phyloP scores from a whole-genome alignment of 208 protist genomes.

The Acanthamoeba triangularis region DNA sequence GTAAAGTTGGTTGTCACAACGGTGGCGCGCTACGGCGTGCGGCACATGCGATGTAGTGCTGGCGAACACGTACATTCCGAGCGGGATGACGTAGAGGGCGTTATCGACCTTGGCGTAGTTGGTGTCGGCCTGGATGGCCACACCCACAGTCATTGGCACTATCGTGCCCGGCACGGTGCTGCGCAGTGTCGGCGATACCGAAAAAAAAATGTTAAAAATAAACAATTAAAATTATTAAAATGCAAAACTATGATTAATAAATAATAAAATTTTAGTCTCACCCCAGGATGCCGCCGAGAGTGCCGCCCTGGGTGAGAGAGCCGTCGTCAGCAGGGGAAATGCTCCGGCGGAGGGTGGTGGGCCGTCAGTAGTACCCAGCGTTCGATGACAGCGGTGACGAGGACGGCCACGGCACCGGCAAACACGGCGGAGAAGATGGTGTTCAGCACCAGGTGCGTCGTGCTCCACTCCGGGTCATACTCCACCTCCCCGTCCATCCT shows the following conservation, averaged over 20 bases:
- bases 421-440: conserved; percentile 11
- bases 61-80: conserved; percentile 11
- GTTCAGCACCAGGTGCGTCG: conserved; percentile 37
- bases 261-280: not conserved
- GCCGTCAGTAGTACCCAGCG: not conserved
- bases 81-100: conserved; percentile 40
- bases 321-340: not conserved
- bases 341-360: not conserved
- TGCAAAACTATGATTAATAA: not conserved
- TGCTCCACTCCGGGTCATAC: conserved; percentile 51
- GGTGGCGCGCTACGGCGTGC: not conserved
- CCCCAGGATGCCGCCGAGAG: conserved; percentile 26
- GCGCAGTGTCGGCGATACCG: not conserved
- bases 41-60: no score
- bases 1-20: not conserved
- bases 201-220: not conserved
- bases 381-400: conserved; percentile 48
- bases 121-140: conserved; percentile 22
- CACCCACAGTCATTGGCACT: conserved; percentile 12
- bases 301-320: conserved; percentile 18
- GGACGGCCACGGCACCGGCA: conserved; percentile 35
- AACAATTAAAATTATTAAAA: not conserved
- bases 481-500: conserved; percentile 63
- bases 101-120: not conserved
- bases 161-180: conserved; percentile 44